Conservation (phyloP, 176 grass and related monocot species). For the Phoenix roebelenii region DNA sequence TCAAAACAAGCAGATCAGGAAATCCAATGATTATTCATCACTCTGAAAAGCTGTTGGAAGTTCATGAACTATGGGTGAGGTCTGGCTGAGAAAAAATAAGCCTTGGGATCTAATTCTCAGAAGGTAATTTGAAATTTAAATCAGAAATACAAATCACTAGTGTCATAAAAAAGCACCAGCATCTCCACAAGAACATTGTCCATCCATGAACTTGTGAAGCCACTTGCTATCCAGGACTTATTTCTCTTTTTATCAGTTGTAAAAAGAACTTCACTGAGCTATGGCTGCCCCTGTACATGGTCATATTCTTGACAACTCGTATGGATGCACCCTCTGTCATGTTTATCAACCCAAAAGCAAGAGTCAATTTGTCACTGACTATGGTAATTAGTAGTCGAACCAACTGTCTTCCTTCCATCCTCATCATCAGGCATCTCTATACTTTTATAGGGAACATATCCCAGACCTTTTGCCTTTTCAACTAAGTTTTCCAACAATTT, state of each 20-base stretch:
- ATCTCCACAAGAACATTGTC: constrained; percentile 74
- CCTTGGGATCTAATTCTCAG: too few relatives aligned
- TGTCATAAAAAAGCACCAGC: constrained; percentile 45
- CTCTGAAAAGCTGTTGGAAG: too few relatives aligned
- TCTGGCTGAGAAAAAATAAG: too few relatives aligned
- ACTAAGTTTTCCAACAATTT: constrained; percentile 49
- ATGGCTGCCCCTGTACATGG: constrained; percentile 86
- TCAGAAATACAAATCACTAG: too few relatives aligned
- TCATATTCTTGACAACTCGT: constrained; percentile 62
- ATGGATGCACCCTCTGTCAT: constrained; percentile 32
- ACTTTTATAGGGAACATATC: constrained; percentile 63
- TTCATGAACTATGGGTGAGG: too few relatives aligned
- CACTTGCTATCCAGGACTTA: constrained; percentile 64
- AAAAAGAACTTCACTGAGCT: constrained; percentile 62
- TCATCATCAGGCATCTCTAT: constrained; percentile 37
- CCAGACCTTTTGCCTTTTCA: constrained; percentile 43
- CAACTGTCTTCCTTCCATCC: constrained; percentile 28
- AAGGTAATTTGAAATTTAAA: too few relatives aligned
- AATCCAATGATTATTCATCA: too few relatives aligned
- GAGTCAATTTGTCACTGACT: constrained; percentile 57
- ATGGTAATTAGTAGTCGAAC: constrained; percentile 41
- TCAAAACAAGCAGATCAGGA: too few relatives aligned
- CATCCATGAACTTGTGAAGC: constrained; percentile 74
- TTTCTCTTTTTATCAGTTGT: constrained; percentile 53
- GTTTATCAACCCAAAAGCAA: constrained; percentile 59